These are phyloP conservation scores for Scheffersomyces segobiensis DNA, from an alignment of 1,139 yeast genomes.

Conservation along the genomic window DNA sequence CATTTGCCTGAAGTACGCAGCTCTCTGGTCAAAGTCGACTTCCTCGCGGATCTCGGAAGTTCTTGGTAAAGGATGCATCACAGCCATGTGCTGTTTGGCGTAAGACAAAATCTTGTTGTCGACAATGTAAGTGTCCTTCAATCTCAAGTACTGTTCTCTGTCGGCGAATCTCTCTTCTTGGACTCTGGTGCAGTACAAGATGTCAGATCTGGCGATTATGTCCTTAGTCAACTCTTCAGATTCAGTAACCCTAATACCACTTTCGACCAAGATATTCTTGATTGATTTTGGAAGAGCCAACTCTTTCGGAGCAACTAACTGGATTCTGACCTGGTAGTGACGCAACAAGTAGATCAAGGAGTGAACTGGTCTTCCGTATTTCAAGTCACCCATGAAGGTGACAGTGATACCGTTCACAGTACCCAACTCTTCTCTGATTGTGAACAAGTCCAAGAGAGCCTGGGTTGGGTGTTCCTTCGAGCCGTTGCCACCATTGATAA, in stretches of 20 bases:
- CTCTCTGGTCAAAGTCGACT: constrained; percentile 98
- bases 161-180: constrained; percentile 94
- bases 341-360: constrained; percentile 88
- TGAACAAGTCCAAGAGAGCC: constrained; percentile 94
- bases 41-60: constrained; percentile 95
- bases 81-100: constrained; percentile 98
- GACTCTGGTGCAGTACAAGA: constrained; percentile 95
- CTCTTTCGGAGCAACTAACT: constrained; percentile 89
- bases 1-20: constrained; percentile 99
- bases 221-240: constrained; percentile 77
- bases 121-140: constrained; percentile 89
- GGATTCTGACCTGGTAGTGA: constrained; percentile 91
- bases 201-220: constrained; percentile 87
- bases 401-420: constrained; percentile 97
- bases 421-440: constrained; percentile 98
- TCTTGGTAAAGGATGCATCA: constrained; percentile 99
- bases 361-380: constrained; percentile 98
- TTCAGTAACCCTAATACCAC: constrained; percentile 72
- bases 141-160: constrained; percentile 74
- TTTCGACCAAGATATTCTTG: constrained; percentile 59
- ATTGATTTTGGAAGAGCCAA: constrained; percentile 77
- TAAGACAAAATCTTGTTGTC: constrained; percentile 87
- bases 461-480: constrained; percentile 98
- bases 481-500: constrained; percentile 97
- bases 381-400: constrained; percentile 98